These are phyloP conservation scores for Penicillium lividum DNA, from an alignment of 495 filamentous ascomycete genomes.

Conservation along the genomic window DNA sequence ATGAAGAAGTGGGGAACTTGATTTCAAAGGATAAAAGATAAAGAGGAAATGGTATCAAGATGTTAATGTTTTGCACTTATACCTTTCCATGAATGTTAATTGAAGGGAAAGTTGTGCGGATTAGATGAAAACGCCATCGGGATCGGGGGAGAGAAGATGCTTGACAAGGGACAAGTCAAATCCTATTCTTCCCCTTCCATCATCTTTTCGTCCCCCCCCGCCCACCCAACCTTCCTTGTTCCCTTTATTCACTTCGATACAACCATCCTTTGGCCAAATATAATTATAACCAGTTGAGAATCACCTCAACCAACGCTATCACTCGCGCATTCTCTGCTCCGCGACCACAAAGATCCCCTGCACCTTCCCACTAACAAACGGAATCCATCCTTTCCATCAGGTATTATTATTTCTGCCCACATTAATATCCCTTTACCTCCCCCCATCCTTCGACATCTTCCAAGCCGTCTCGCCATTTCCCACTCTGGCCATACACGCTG, in stretches of 20 bases:
- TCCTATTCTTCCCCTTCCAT: conserved; percentile 1
- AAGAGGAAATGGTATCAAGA: too few relatives aligned
- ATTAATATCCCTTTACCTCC: conserved; percentile 7
- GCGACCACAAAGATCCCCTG: conserved; percentile 31
- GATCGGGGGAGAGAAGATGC: neutral
- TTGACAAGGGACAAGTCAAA: neutral
- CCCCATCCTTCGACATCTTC: neutral
- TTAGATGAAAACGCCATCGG: neutral
- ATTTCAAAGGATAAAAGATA: too few relatives aligned
- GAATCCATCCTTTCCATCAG: conserved; percentile 26
- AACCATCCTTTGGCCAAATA: neutral
- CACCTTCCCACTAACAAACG: conserved; percentile 35
- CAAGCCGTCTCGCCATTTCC: conserved; percentile 10
- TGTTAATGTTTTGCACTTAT: neutral
- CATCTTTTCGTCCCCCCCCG: neutral
- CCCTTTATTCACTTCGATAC: neutral
- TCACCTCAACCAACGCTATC: conserved; percentile 17
- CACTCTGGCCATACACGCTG: conserved; percentile 16
- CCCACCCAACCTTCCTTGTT: neutral
- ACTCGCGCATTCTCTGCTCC: conserved; percentile 36
- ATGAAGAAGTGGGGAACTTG: too few relatives aligned
- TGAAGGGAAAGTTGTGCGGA: neutral
- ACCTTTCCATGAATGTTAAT: neutral
- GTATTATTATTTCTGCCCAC: conserved; percentile 23
- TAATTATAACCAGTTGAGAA: neutral